phyloP scores from a whole-genome alignment of 768 basidiomycete genomes.

The Hysterangium stoloniferum region DNA sequence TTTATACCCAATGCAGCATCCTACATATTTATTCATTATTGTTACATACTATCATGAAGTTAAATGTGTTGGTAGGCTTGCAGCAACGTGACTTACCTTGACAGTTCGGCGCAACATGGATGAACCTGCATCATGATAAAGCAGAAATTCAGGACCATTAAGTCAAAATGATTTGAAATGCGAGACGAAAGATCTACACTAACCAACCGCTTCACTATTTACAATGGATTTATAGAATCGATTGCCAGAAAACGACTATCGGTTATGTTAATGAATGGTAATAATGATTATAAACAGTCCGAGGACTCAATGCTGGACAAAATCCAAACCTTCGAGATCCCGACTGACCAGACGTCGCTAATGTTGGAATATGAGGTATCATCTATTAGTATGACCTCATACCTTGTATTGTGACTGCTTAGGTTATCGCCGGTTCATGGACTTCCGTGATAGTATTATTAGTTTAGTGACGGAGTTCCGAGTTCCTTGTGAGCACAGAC shows the following conservation, averaged over 20 bases:
- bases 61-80: background rate
- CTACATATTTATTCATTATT: slow-evolving; percentile 1
- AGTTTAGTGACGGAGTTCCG: no score
- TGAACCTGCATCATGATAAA: background rate
- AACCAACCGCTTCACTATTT: background rate
- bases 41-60: no score
- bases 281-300: no score
- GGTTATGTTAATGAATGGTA: no score
- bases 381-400: no score
- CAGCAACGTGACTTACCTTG: background rate
- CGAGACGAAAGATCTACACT: background rate
- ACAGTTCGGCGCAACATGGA: slow-evolving; percentile 5
- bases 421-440: no score
- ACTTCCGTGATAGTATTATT: no score
- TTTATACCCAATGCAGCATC: slow-evolving; percentile 1
- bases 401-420: no score
- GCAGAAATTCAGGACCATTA: background rate
- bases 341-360: slow-evolving; percentile 6
- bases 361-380: no score
- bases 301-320: background rate
- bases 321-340: slow-evolving; percentile 3
- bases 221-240: slow-evolving; percentile 5
- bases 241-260: background rate
- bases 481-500: no score
- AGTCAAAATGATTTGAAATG: no score